These are phyloP conservation scores for Plenodomus lindquistii DNA, from an alignment of 2,329 filamentous ascomycete species.

Conservation along the genomic window DNA sequence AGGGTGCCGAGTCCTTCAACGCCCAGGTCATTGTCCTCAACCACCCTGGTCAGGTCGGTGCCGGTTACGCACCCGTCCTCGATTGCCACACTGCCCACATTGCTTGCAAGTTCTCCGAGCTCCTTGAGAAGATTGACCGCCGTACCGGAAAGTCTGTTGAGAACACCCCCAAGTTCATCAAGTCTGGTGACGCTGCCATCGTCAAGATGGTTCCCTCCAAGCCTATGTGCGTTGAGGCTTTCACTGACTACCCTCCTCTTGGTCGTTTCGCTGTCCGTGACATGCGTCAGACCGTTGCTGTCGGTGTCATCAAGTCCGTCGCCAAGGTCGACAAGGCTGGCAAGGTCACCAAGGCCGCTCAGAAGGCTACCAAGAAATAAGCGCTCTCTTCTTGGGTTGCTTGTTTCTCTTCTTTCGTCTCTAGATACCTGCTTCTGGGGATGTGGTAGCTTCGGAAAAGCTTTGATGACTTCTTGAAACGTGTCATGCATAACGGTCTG, in stretches of 20 bases:
- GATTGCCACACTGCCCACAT: conserved; percentile 99
- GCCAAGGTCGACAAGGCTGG: conserved; percentile 54
- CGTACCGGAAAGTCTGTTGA: conserved; percentile 99
- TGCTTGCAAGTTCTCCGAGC: conserved; percentile 99
- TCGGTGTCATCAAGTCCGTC: conserved; percentile 86
- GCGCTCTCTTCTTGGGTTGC: conserved; percentile 32
- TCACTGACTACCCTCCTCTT: conserved; percentile 99
- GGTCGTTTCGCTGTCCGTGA: conserved; percentile 99
- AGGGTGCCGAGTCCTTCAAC: conserved; percentile 90
- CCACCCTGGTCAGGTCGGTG: conserved; percentile 99
- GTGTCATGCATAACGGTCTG: conserved; percentile 45
- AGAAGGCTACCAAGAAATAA: conserved; percentile 50
- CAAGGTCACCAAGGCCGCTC: conserved; percentile 56
- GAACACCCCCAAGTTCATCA: conserved; percentile 97
- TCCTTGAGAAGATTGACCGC: conserved; percentile 99
- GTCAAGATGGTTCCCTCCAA: conserved; percentile 99
- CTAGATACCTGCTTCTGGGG: conserved; percentile 43
- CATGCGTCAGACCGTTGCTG: conserved; percentile 81
- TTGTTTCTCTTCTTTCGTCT: conserved; percentile 40
- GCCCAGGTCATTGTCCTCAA: conserved; percentile 99
- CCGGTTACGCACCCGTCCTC: conserved; percentile 97
- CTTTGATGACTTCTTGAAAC: conserved; percentile 39
- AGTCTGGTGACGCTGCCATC: conserved; percentile 99
- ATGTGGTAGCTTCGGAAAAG: conserved; percentile 44
- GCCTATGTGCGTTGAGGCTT: conserved; percentile 99